Evolutionary conservation across 495 filamentous ascomycete species (phyloP).

Genomic region (Monascus purpureus): DNA sequence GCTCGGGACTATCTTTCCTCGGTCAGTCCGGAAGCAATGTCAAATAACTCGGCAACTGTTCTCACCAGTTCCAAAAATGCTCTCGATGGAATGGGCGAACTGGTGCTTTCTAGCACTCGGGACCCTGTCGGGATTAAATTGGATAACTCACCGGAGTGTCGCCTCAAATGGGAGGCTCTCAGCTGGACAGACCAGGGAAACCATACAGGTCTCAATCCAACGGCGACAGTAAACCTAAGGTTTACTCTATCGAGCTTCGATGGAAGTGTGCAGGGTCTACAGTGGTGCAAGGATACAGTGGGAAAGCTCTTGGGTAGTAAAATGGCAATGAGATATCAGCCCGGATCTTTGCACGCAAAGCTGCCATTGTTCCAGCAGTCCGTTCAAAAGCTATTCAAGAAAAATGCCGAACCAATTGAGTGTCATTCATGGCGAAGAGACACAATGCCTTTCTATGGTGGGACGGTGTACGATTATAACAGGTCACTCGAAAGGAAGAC

Average conservation of each 20-base stretch:
- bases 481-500: too few species aligned
- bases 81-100: background rate
- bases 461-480: too few species aligned
- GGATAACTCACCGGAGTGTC: background rate
- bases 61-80: background rate
- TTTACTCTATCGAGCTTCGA: conserved; percentile 1
- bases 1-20: background rate
- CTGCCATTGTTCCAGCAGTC: too few species aligned
- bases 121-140: background rate
- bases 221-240: background rate
- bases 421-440: too few species aligned
- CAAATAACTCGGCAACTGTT: background rate
- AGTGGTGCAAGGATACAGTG: background rate
- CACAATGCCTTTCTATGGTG: too few species aligned
- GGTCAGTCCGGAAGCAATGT: background rate
- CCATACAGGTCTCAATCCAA: background rate
- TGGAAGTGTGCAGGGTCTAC: background rate
- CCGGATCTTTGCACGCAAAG: too few species aligned
- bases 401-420: too few species aligned
- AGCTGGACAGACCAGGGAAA: too few species aligned
- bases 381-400: too few species aligned
- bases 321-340: too few species aligned
- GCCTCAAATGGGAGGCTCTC: background rate
- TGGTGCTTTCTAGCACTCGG: background rate
- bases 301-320: conserved; percentile 3